Evolutionary conservation across 495 filamentous ascomycete species (phyloP).

Genomic region (Jackrogersella multiformis): DNA sequence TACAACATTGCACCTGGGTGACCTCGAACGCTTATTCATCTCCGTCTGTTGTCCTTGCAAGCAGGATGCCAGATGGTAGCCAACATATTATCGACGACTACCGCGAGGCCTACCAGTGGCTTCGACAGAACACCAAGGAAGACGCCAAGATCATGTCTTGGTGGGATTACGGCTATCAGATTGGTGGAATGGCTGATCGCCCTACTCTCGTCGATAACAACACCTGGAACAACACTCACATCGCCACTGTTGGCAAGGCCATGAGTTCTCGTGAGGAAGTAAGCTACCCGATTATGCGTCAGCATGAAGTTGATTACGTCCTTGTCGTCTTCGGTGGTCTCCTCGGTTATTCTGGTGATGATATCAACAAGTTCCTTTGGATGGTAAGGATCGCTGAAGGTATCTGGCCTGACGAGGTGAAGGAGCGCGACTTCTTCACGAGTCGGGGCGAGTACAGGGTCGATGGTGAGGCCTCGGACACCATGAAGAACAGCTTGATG

Average conservation of each 20-base stretch:
- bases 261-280: conserved; percentile 98
- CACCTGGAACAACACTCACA: conserved; percentile 99
- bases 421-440: conserved; percentile 97
- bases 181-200: conserved; percentile 98
- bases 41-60: conserved; percentile 95
- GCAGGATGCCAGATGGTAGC: conserved; percentile 89
- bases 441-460: conserved; percentile 94
- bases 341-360: conserved; percentile 97
- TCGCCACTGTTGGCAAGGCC: conserved; percentile 98
- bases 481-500: conserved; percentile 99
- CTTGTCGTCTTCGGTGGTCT: conserved; percentile 96
- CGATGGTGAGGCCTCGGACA: conserved; percentile 91
- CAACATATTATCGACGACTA: conserved; percentile 99
- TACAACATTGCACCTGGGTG: conserved; percentile 98
- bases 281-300: conserved; percentile 96
- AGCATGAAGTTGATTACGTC: conserved; percentile 99
- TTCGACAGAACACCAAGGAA: conserved; percentile 92
- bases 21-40: conserved; percentile 99
- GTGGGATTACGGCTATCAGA: conserved; percentile 99
- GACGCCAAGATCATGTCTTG: conserved; percentile 99
- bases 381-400: conserved; percentile 99
- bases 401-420: conserved; percentile 99
- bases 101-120: conserved; percentile 99
- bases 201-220: conserved; percentile 99
- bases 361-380: conserved; percentile 99